Percentiles rank a stretch among this genome's conserved stretches.
Conservation (phyloP, 805 yeast species). For the Lipomyces chichibuensis region DNA sequence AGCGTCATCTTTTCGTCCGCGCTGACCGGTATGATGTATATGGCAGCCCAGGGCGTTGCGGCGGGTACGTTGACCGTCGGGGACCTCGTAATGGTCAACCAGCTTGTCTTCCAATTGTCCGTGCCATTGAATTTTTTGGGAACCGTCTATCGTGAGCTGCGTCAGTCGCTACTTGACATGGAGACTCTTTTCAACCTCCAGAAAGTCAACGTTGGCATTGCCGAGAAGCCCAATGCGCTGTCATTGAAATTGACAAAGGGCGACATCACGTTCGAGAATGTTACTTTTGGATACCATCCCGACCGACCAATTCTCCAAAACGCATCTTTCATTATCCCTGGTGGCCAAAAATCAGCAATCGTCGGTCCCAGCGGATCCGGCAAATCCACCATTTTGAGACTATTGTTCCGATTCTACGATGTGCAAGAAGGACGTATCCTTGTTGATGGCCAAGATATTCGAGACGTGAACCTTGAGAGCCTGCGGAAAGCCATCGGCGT, state of each 20-base stretch:
- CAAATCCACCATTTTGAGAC: constrained; percentile 81
- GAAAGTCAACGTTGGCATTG: constrained; percentile 67
- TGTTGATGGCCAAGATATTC: constrained; percentile 87
- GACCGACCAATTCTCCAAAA: constrained; percentile 82
- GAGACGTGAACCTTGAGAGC: constrained; percentile 72
- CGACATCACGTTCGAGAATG: constrained; percentile 86
- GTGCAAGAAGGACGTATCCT: constrained; percentile 73
- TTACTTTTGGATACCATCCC: constrained; percentile 87
- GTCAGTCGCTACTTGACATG: constrained; percentile 93
- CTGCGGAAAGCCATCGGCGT: constrained; percentile 79
- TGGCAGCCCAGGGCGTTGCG: constrained; percentile 89
- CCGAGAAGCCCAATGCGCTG: constrained; percentile 64
- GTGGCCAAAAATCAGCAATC: constrained; percentile 87
- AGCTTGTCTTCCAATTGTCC: constrained; percentile 90
- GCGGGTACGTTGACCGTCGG: constrained; percentile 85
- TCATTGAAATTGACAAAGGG: constrained; percentile 67
- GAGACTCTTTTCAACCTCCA: constrained; percentile 89
- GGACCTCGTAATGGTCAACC: constrained; percentile 91
- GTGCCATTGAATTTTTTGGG: constrained; percentile 95
- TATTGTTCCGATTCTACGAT: constrained; percentile 89
- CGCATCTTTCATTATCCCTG: constrained; percentile 82
- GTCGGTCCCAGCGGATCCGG: constrained; percentile 98
- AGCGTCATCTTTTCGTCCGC: constrained; percentile 81
- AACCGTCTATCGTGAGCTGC: constrained; percentile 90
- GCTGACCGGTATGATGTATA: constrained; percentile 94